phyloP scores from a whole-genome alignment of 768 basidiomycete genomes.

The Pulveroboletus sp. region DNA sequence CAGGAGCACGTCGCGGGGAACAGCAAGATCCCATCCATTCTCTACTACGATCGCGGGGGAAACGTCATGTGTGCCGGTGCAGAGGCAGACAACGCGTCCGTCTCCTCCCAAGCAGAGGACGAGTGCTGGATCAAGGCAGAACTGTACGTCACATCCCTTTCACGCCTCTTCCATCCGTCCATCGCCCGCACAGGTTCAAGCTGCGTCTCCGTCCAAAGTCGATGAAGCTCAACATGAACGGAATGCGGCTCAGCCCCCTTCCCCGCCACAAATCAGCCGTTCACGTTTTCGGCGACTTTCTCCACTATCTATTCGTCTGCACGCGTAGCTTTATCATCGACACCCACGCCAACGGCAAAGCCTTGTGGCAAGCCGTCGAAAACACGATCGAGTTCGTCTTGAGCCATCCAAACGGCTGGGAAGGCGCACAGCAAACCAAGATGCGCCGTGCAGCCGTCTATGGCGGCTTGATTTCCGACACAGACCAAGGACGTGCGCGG shows the following conservation, averaged over 20 bases:
- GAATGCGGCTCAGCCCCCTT: conserved; percentile 70
- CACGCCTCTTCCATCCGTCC: not conserved
- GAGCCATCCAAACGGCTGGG: conserved; percentile 83
- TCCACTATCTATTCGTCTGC: conserved; percentile 70
- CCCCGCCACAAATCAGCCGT: conserved; percentile 67
- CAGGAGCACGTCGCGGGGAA: conserved; percentile 86
- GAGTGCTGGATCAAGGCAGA: conserved; percentile 76
- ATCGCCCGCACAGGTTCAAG: conserved; percentile 58
- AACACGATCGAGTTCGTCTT: conserved; percentile 69
- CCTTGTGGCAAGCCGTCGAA: conserved; percentile 71
- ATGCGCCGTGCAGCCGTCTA: conserved; percentile 74
- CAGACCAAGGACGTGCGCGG: conserved; percentile 66
- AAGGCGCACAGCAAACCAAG: conserved; percentile 69
- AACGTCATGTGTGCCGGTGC: conserved; percentile 71
- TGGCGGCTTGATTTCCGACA: conserved; percentile 72
- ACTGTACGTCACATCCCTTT: conserved; percentile 47
- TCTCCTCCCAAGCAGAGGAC: conserved; percentile 68
- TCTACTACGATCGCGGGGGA: conserved; percentile 71
- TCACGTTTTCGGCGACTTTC: conserved; percentile 78
- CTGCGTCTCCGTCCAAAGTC: conserved; percentile 72
- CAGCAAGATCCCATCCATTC: conserved; percentile 76
- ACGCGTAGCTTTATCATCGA: conserved; percentile 75
- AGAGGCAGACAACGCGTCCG: conserved; percentile 63
- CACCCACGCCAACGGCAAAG: conserved; percentile 75
- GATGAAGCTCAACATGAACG: conserved; percentile 83